Base-by-base conservation (phyloP, 805 yeast species). In the Wickerhamia fluorescens region DNA sequence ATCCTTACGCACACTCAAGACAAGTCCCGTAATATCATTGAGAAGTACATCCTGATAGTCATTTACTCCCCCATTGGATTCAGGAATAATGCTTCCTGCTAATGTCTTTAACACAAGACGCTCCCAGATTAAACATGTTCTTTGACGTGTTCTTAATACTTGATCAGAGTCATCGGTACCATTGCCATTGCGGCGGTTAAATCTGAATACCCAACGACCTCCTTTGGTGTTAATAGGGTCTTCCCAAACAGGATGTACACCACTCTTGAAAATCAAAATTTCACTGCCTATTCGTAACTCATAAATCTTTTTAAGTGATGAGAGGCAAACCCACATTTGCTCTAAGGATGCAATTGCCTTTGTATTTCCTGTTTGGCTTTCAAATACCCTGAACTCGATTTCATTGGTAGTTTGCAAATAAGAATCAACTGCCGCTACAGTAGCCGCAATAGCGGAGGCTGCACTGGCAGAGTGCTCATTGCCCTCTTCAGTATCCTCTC, bases 161-260 rank as follows among this genome's bases (percentile, higher is more conserved):
- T 36, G 31, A 13, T 51, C 56, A 17, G 35, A 42, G 16, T 40
- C 41, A 14, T 27, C 37, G 7, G 25, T 11, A 6, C 14, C 7
- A 2, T 34, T 13, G 11, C 33, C 34, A n/a, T 42, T 42, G 4
- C 62, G 47, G 23, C 71, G 53, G 42, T 56, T 50, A 40, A 73
- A 65, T 37, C 75, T 58, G 40, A 74, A 68, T 12, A 71, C 64
- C 80, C 80, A 75, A 40, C 80, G 56, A 2, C 84, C 83, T 20
- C 83, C 83, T 29, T 61, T 56, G 35, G 66, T 52, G 45, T 76
- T 76, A 28, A 64, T 56, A 6, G 78, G 76, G 44, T 77, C 82
- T 45, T 76, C 82, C 82, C 84, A 76, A 27, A 73, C 69, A 7
- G 84, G 84, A 38, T 70, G 68, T 20, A 75, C 63, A 2, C 78